Conservation (phyloP, 805 yeast species). For the Suhomyces prunicola region DNA sequence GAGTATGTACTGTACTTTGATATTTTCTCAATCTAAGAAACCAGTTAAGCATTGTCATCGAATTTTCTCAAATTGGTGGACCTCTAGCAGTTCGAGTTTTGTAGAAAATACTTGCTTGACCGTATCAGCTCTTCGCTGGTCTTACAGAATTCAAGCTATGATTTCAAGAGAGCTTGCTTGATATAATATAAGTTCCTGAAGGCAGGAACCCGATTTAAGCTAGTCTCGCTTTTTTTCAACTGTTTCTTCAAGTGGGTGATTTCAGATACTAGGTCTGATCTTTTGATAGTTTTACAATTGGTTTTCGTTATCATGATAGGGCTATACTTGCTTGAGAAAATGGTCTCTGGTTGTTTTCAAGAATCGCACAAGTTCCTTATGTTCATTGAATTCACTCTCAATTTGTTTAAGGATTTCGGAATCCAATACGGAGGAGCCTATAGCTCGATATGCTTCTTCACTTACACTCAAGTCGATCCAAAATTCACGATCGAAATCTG, state of each 20-base stretch:
- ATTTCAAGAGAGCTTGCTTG: not conserved
- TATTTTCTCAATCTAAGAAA: not conserved
- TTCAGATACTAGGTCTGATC: not conserved
- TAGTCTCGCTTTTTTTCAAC: not conserved
- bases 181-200: not conserved
- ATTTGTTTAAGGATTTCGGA: constrained; percentile 12
- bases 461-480: constrained; percentile 46
- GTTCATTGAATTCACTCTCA: constrained; percentile 22
- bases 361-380: constrained; percentile 26
- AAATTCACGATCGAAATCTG: constrained; percentile 40
- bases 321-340: constrained; percentile 2
- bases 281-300: not conserved
- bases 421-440: constrained; percentile 39
- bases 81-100: not conserved
- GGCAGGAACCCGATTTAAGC: not conserved
- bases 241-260: not conserved
- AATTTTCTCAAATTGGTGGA: not conserved
- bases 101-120: not conserved
- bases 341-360: constrained; percentile 9
- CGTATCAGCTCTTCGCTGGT: not conserved
- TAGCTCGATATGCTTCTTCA: constrained; percentile 15
- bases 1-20: not conserved
- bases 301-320: not conserved
- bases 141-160: not conserved
- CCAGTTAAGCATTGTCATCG: not conserved